Evolutionary conservation across 75 land plant genomes (phyloP), one percentile per base, ranked within the genome.

Genomic region (Pinus albicaulis): DNA sequence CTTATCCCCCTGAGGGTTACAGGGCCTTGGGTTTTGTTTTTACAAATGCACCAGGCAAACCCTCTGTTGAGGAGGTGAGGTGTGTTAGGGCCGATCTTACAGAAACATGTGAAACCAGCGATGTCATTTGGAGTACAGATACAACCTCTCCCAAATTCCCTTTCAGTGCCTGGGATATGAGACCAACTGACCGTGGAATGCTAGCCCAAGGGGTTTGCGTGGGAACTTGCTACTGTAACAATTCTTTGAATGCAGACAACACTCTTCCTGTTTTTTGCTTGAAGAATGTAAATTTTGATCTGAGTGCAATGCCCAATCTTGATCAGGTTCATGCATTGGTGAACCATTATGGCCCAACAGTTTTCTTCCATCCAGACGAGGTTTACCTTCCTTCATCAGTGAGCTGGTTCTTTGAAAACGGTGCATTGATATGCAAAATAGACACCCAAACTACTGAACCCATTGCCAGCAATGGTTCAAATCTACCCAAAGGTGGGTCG

Each of bases 281-380:
- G 73, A 86, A 84, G 70, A 92, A 92, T 59, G 57, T 77, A n/a
- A 76, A 85, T 68, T 57, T 69, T 22, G 55, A 26, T 12, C 71
- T 82, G 8, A 53, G 74, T 28, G 79, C 83, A 63, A 93, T 93
- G 96, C 96, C 96, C 15, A 89, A 80, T 68, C 57, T 89, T 59
- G 82, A 84, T 28, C 96, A 93, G 78, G 73, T 93, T 55, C 83
- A 88, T 74, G 75, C 90, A 15, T 83, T 93, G 15, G 86, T 90
- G 41, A 76, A 76, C 15, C 84, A 87, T 19, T 93, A 92, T 72
- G 97, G 95, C 3, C 97, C 97, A 5, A 89, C 89, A 71, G 65
- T 94, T 19, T 90, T 78, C 78, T 92, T 94, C 73, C 97, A 94
- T 78, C 95, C 97, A n/a, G 84, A 88, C 20, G 97, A 94, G 78